phyloP scores from a whole-genome alignment of 306 rosid genomes.

The Comarum palustre region DNA sequence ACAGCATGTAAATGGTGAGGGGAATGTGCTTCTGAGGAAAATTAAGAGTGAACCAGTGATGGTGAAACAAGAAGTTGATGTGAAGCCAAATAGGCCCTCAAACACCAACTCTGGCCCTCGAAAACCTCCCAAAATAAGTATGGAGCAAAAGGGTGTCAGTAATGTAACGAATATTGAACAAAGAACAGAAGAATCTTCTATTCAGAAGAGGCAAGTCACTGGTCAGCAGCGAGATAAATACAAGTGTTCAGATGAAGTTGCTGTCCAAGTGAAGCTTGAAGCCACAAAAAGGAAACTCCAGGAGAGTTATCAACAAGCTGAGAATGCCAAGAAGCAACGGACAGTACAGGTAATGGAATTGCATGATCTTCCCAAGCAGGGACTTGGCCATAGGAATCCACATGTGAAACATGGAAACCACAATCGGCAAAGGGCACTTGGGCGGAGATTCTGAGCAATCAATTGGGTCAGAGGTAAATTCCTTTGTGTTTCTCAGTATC shows the following conservation, averaged over 20 bases:
- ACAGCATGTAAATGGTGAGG: constrained; percentile 32
- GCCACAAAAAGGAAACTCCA: constrained; percentile 95
- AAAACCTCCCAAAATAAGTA: constrained; percentile 47
- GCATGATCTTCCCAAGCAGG: constrained; percentile 85
- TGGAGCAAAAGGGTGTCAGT: constrained; percentile 36
- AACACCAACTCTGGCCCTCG: constrained; percentile 45
- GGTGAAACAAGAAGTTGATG: constrained; percentile 51
- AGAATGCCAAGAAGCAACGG: constrained; percentile 86
- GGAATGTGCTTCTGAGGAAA: constrained; percentile 38
- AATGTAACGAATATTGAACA: constrained; percentile 38
- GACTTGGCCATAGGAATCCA: constrained; percentile 44
- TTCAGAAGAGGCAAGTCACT: constrained; percentile 46
- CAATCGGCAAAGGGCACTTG: constrained; percentile 53
- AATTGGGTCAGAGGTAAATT: constrained; percentile 10
- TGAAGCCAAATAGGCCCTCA: constrained; percentile 47
- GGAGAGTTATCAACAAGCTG: constrained; percentile 88
- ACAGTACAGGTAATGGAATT: constrained; percentile 92
- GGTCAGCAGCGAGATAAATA: constrained; percentile 51
- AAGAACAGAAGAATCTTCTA: constrained; percentile 33
- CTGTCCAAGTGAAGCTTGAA: constrained; percentile 71
- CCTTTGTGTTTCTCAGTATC: background rate
- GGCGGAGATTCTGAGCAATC: constrained; percentile 37
- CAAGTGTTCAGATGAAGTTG: constrained; percentile 54
- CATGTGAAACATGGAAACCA: constrained; percentile 55
- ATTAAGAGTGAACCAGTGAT: constrained; percentile 38